These are phyloP conservation scores for Xerocomellus chrysenteron DNA, from an alignment of 768 basidiomycete genomes.

Conservation along the genomic window DNA sequence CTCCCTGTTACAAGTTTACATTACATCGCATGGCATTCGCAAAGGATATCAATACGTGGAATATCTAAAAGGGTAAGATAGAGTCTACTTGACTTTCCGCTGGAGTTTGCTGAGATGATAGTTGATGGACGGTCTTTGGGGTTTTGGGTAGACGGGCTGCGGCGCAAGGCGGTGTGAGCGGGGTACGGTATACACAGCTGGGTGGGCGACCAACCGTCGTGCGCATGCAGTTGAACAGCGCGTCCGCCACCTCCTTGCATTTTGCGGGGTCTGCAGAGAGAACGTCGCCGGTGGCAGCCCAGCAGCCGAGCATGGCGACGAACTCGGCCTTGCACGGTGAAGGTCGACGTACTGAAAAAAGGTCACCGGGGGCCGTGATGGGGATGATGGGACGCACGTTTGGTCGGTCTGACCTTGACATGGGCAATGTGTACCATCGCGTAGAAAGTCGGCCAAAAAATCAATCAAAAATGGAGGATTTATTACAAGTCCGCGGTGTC, in stretches of 20 bases:
- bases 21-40: conserved; percentile 18
- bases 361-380: background rate
- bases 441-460: too few relatives aligned
- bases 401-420: conserved; percentile 76
- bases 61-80: conserved; percentile 21
- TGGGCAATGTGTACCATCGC: conserved; percentile 71
- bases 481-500: conserved; percentile 9
- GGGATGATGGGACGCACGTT: conserved; percentile 46
- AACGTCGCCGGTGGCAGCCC: conserved; percentile 73
- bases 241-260: conserved; percentile 60
- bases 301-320: conserved; percentile 79
- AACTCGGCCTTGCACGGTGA: conserved; percentile 47
- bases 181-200: background rate
- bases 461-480: background rate
- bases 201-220: conserved; percentile 61
- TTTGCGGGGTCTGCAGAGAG: conserved; percentile 42
- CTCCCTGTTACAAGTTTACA: conserved; percentile 13
- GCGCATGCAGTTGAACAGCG: conserved; percentile 80
- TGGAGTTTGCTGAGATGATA: conserved; percentile 83
- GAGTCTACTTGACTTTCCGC: conserved; percentile 65
- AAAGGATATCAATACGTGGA: conserved; percentile 13
- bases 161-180: conserved; percentile 2
- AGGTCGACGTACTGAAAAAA: conserved; percentile 8
- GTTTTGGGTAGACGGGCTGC: conserved; percentile 68
- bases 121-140: conserved; percentile 78